These are phyloP conservation scores for Nakazawaea ishiwadae DNA, from an alignment of 805 yeast genomes.

Conservation along the genomic window DNA sequence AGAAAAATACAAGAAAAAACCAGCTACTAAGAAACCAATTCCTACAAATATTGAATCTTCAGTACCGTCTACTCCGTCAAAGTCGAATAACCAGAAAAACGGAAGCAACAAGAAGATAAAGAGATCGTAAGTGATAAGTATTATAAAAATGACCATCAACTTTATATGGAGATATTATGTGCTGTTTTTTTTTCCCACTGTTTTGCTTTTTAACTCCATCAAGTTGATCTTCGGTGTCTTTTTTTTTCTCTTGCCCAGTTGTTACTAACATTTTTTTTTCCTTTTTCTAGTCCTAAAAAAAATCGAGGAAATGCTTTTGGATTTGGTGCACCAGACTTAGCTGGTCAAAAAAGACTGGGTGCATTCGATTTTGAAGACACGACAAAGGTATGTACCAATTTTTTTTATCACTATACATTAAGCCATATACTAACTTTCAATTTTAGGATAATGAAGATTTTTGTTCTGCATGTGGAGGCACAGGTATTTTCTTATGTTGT, in stretches of 20 bases:
- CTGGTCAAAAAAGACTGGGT: slow-evolving; percentile 26
- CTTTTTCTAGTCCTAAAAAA: slow-evolving; percentile 13
- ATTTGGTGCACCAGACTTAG: slow-evolving; percentile 29
- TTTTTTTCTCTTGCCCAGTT: no score
- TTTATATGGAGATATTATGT: no score
- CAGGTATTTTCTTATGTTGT: slow-evolving; percentile 89
- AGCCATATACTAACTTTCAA: not conserved
- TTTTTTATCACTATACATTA: no score
- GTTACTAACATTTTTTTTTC: no score
- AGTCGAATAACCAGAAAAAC: not conserved
- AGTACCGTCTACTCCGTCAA: slow-evolving; percentile 13
- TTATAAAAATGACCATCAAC: not conserved
- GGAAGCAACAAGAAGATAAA: slow-evolving; percentile 7
- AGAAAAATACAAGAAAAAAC: slow-evolving; percentile 16
- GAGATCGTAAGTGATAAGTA: slow-evolving; percentile 11
- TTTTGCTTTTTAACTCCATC: no score
- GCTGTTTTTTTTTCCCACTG: no score
- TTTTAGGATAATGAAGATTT: slow-evolving; percentile 67
- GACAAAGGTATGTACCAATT: slow-evolving; percentile 30
- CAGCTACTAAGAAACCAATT: not conserved
- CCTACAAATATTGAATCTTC: not conserved
- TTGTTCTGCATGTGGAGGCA: slow-evolving; percentile 85
- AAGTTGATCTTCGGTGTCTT: no score
- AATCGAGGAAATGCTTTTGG: slow-evolving; percentile 35
- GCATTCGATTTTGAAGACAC: slow-evolving; percentile 25